Evolutionary conservation across 352 stramenopile genomes (phyloP).

Genomic region (Pythium grandisporangium): DNA sequence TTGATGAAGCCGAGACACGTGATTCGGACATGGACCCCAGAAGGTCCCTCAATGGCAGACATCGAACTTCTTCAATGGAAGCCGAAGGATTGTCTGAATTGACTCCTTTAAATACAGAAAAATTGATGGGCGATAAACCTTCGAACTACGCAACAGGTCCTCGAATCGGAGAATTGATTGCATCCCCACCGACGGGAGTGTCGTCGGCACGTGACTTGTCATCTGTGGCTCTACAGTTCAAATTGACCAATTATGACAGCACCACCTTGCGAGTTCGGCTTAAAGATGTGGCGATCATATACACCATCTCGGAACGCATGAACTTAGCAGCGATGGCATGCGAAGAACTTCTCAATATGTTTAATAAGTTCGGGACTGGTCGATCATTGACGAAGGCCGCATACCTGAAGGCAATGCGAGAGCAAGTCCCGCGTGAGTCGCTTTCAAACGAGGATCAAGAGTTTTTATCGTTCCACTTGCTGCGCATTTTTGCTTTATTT

Average conservation of each 20-base stretch:
- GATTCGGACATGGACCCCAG: no score
- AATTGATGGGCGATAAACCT: slow-evolving; percentile 25
- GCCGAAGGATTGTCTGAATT: slow-evolving; percentile 27
- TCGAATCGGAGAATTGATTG: slow-evolving; percentile 52
- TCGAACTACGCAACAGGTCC: slow-evolving; percentile 42
- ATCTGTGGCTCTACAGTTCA: slow-evolving; percentile 77
- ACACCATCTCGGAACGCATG: slow-evolving; percentile 82
- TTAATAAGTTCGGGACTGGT: slow-evolving; percentile 64
- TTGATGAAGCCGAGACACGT: slow-evolving; percentile 29
- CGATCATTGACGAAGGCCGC: slow-evolving; percentile 61
- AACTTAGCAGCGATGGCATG: slow-evolving; percentile 61
- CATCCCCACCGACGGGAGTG: slow-evolving; percentile 31
- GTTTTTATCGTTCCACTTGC: slow-evolving; percentile 79
- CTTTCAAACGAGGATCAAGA: slow-evolving; percentile 83
- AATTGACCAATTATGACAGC: slow-evolving; percentile 81
- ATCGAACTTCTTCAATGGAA: slow-evolving; percentile 28
- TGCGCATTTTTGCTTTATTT: slow-evolving; percentile 77
- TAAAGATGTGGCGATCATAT: slow-evolving; percentile 81
- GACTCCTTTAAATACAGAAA: slow-evolving; percentile 25
- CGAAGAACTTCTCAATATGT: slow-evolving; percentile 51
- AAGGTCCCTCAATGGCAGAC: no score
- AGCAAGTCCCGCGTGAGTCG: slow-evolving; percentile 56
- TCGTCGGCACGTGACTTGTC: slow-evolving; percentile 45
- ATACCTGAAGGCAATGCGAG: slow-evolving; percentile 70
- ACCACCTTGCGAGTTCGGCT: slow-evolving; percentile 70